A percentile compares a stretch with the other conserved stretches of the same genome.
These are phyloP conservation scores for Aaosphaeria arxii DNA, from an alignment of 2,329 filamentous ascomycete genomes.

Conservation along the genomic window DNA sequence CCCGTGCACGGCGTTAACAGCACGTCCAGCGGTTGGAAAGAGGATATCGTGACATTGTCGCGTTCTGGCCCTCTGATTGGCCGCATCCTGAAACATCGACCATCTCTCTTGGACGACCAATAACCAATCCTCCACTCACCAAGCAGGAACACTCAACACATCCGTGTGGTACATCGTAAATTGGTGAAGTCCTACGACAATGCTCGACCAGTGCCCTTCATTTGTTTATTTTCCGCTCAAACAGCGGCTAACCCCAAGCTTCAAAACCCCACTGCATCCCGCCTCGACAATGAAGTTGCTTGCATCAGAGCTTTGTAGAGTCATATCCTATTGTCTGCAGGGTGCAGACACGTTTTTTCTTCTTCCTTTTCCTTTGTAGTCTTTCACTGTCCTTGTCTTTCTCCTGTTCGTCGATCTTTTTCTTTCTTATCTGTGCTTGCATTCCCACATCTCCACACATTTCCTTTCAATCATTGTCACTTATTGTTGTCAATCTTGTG, in stretches of 20 bases:
- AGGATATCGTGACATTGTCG: too few relatives aligned
- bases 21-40: too few relatives aligned
- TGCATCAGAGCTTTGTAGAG: background rate
- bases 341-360: background rate
- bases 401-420: background rate
- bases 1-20: too few relatives aligned
- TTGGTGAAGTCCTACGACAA: slow-evolving; percentile 16
- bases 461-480: background rate
- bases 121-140: slow-evolving; percentile 26
- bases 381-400: background rate
- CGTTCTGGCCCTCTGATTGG: background rate
- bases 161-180: slow-evolving; percentile 19
- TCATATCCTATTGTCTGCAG: background rate
- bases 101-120: background rate
- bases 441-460: background rate
- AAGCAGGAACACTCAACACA: slow-evolving; percentile 9
- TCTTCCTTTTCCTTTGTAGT: background rate
- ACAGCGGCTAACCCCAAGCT: slow-evolving; percentile 37
- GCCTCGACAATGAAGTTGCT: slow-evolving; percentile 15
- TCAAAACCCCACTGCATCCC: slow-evolving; percentile 33
- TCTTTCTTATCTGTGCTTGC: background rate
- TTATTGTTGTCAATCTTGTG: background rate
- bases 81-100: background rate
- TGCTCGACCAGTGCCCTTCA: slow-evolving; percentile 30
- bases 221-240: slow-evolving; percentile 29